Evolutionary conservation across 2,329 filamentous ascomycete genomes (phyloP), one percentile per base, ranked within the genome.

Genomic region (Pseudogymnoascus sp.): DNA sequence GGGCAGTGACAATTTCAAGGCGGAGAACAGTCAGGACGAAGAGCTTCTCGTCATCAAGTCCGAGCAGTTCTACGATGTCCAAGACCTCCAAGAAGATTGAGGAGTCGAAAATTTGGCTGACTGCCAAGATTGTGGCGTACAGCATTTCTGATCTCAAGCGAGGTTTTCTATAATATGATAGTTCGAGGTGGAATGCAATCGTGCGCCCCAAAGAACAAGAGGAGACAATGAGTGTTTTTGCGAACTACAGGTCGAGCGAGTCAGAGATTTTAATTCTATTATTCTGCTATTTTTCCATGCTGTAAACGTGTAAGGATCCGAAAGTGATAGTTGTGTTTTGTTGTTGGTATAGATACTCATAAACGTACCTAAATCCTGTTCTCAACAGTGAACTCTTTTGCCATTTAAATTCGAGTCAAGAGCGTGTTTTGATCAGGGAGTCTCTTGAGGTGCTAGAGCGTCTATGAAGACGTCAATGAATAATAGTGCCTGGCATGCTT

Each of bases 1-100:
- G 16, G 47, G 9, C 4, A 34, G 28, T 16, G 47, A 54, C n/a
- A 54, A 54, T 28, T 32, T 54, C 28, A 54, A 54, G 28, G 28
- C 47, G 6, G 47, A 54, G 47, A 54, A 54, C 28, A 54, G 47
- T 11, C 47, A 54, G 9, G 47, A 54, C 5, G 47, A 54, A 11
- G 47, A 54, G 47, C 47, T 54, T 32, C 28, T 54, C 28, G 47
- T 54, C 16, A 54, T 54, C 28, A 54, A 54, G 16, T 54, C 47
- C 3, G 47, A 54, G 47, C 47, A 54, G 47, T 54, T 54, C 28
- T 54, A 54, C 16, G 47, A 54, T 3, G 47, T 18, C 16, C 47
- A 32, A 20, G 28, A 54, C 1, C n/a, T 32, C 11, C 47, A 54
- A 30, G 47, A 54, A 12, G 47, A 54, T 20, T 54, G 28, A 54